These are phyloP conservation scores for Epithele typhae DNA, from an alignment of 768 basidiomycete genomes.

Conservation along the genomic window DNA sequence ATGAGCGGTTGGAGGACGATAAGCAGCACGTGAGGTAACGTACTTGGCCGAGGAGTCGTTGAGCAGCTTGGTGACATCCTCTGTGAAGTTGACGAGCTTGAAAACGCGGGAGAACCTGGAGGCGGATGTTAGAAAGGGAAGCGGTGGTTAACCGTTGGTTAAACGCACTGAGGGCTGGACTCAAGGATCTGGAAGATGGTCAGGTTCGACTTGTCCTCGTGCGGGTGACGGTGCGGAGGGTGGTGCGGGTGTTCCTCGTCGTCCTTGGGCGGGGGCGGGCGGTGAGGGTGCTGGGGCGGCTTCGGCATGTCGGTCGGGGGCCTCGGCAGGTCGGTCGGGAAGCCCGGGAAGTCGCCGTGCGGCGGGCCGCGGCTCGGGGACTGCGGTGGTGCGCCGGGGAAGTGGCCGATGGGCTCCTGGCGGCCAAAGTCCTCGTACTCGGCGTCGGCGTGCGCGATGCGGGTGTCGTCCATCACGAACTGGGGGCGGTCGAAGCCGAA, in stretches of 20 bases:
- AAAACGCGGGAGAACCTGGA: slow-evolving; percentile 36
- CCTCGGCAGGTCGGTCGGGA: background rate
- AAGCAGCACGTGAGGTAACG: background rate
- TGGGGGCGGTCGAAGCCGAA: no score
- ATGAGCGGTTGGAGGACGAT: background rate
- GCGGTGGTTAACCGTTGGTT: no score
- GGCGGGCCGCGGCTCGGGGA: background rate
- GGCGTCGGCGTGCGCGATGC: no score
- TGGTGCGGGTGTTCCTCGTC: background rate
- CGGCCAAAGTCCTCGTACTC: no score
- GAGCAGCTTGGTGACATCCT: slow-evolving; percentile 33
- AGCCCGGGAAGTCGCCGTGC: background rate
- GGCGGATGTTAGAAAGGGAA: no score
- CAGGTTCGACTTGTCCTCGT: slow-evolving; percentile 4
- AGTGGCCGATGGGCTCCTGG: background rate
- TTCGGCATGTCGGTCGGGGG: background rate
- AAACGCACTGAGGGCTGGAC: slow-evolving; percentile 19
- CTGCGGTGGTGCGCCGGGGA: background rate
- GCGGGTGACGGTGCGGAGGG: background rate
- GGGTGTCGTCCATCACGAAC: no score
- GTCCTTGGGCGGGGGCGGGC: background rate
- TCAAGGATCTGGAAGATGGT: slow-evolving; percentile 28
- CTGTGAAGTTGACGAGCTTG: slow-evolving; percentile 37
- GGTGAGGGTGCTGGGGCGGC: background rate
- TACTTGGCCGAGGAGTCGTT: slow-evolving; percentile 37